Evolutionary conservation across 1,139 yeast species (phyloP).

Genomic region (Tardiomyces digboiensis): DNA sequence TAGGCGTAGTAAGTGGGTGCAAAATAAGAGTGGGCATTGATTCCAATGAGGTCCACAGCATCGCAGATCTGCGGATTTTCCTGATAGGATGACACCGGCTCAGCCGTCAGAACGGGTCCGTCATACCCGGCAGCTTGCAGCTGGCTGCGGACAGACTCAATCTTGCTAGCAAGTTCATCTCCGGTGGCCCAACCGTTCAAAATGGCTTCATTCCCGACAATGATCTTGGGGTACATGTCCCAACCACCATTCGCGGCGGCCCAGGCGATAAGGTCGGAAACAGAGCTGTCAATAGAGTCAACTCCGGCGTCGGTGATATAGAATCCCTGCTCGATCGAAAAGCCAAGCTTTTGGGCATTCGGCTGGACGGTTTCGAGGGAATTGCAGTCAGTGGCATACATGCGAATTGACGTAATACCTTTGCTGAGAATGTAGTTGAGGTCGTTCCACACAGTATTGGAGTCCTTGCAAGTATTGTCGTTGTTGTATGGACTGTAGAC

Average conservation of each 20-base stretch:
- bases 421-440: conserved; percentile 45
- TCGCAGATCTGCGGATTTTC: conserved; percentile 60
- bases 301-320: conserved; percentile 61
- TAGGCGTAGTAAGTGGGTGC: conserved; percentile 50
- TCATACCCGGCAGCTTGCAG: conserved; percentile 61
- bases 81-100: conserved; percentile 72
- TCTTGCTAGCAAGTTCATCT: conserved; percentile 49
- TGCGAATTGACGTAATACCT: conserved; percentile 57
- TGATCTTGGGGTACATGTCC: conserved; percentile 62
- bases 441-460: conserved; percentile 47
- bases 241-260: conserved; percentile 41
- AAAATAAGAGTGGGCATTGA: conserved; percentile 84
- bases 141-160: conserved; percentile 47
- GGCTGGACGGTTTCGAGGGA: conserved; percentile 59
- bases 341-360: conserved; percentile 47
- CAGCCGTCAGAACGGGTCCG: conserved; percentile 77
- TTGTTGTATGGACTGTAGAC: conserved; percentile 77
- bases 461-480: conserved; percentile 57
- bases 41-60: conserved; percentile 64
- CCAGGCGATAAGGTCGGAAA: conserved; percentile 42
- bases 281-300: conserved; percentile 54
- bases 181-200: conserved; percentile 51
- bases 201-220: conserved; percentile 85
- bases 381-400: conserved; percentile 83
- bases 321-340: conserved; percentile 76